Base-by-base conservation (phyloP, 1,139 yeast species). In the Debaryomyces sp. region DNA sequence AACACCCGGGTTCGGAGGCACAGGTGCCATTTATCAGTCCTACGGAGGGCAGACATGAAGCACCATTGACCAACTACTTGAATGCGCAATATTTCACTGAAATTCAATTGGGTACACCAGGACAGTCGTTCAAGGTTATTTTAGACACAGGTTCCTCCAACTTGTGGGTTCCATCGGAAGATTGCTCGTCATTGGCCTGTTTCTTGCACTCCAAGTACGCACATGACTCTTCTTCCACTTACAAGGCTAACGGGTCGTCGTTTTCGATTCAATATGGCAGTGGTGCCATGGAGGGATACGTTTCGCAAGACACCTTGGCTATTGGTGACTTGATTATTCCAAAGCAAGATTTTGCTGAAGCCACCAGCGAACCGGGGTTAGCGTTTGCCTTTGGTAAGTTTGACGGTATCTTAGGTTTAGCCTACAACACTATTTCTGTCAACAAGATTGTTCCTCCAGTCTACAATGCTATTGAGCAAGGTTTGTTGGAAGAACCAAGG, bases 341-440 rank as follows among this genome's bases (percentile, higher is more conserved):
- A 55, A 73, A 86, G 56, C 98, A 92, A 75, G 95, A 87, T 66
- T 94, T 94, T 67, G 98, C 96, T 52, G 99, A 94, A 77, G 94
- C 97, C 52, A 94, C 99, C 51, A 82, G 83, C 57, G 99, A 94
- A 75, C 98, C 99, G 33, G 99, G 99, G 48, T 81, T 94, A 61
- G 96, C 98, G 0, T 94, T 94, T 75, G 98, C 98, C 48, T 94
- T 94, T 71, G 99, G 97, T 68, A 92, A 94, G 68, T 91, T 94
- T 66, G 99, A 94, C 68, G 99, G 99, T 71, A 91, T 94, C 58
- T 77, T 94, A 54, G 99, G 99, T 56, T 82, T 94, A 60, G 99
- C 90, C 55, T 94, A 91, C 73, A 90, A 89, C 71, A 78, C 96
- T 49, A 90, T 94, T 58, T 81, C 98, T 13, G 97, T 89, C 52